Percentiles rank a stretch among this genome's conserved stretches.
These are phyloP conservation scores for Ophiostoma pallidulum DNA, from an alignment of 2,329 filamentous ascomycete genomes.

Conservation along the genomic window DNA sequence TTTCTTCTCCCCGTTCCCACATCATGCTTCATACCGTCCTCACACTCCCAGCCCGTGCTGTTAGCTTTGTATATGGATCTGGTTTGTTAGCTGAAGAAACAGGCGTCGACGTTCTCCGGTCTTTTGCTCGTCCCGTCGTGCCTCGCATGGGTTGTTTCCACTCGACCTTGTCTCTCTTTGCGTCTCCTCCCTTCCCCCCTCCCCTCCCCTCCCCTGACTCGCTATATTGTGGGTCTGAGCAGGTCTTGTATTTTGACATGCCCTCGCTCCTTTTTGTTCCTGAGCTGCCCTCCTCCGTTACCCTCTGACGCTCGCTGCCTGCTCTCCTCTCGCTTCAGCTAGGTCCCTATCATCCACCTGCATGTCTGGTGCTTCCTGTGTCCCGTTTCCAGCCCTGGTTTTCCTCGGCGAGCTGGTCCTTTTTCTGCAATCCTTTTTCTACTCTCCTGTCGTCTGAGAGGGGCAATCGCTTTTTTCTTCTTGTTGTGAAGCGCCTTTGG, in stretches of 20 bases:
- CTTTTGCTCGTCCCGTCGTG: background rate
- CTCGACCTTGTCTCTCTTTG: background rate
- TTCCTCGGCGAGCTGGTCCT: conserved; percentile 10
- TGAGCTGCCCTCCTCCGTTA: too few species aligned
- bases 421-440: too few species aligned
- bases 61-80: too few species aligned
- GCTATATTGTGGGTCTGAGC: background rate
- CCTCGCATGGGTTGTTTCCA: background rate
- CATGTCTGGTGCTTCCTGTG: conserved; percentile 1
- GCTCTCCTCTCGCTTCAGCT: background rate
- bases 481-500: background rate
- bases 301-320: background rate
- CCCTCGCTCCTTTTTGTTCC: background rate
- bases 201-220: conserved; percentile 1
- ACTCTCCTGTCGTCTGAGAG: too few species aligned
- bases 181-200: too few species aligned
- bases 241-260: background rate
- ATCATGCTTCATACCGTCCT: too few species aligned
- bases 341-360: background rate
- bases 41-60: too few species aligned
- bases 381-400: background rate
- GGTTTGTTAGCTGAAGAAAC: too few species aligned
- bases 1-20: too few species aligned
- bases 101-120: too few species aligned
- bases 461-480: background rate